Base-by-base conservation (phyloP, 2,329 filamentous ascomycete species). In the Pseudopithomyces chartarum region DNA sequence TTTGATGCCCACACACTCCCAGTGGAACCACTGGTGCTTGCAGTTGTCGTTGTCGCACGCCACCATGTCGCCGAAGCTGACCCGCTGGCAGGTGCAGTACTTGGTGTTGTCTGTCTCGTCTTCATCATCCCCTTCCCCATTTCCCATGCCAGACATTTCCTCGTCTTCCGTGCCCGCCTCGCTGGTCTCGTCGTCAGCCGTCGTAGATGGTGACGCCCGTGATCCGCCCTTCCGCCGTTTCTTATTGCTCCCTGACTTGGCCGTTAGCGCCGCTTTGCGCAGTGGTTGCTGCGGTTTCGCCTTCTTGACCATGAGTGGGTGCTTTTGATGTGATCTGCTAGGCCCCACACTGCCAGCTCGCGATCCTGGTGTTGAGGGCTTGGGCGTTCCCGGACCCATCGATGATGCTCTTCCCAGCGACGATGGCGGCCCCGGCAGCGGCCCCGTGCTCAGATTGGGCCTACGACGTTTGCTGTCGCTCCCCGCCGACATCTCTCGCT, bases 1-100 rank as follows among this genome's bases (percentile, higher is more conserved):
- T 59, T 79, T 80, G 59, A 83, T 76, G 26, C 78, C 78, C 48
- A 82, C 79, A 59, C 81, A 83, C 57, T 78, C 87, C 89, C 90
- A 95, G 77, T 95, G 91, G 74, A 95, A 95, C 91, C 91, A 95
- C 78, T 95, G 90, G 69, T 86, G 90, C 45, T 87, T 87, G 76
- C 91, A 95, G 63, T 88, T 84, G 56, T 90, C 87, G 74, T 94
- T 94, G 79, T 95, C 91, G 78, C 91, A 95, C 29, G 90, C 91
- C 61, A 95, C 90, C 91, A 95, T 95, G 70, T 94, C 89, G 59
- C 91, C 91, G 70, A 90, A 92, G 75, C 89, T 92, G 63, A 93
- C 89, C 66, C 90, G 90, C 73, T 93, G 89, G 75, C 91, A 95
- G 29, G 89, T 82, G 77, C 91, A 95, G 77, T 95, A 95, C 74